Conservation (phyloP, 345 rosid species). For the Pugionium dolabratum region DNA sequence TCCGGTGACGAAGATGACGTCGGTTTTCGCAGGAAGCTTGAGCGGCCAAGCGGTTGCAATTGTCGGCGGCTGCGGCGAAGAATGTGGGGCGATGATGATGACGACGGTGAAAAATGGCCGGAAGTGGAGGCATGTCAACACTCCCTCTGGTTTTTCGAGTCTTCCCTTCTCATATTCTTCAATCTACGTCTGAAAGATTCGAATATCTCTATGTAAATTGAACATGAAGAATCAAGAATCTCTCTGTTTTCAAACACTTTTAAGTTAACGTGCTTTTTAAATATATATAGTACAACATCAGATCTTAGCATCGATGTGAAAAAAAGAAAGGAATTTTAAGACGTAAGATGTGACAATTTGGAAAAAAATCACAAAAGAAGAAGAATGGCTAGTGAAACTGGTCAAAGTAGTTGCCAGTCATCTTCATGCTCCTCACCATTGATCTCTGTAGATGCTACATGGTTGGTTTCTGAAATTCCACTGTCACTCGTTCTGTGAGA, state of each 20-base stretch:
- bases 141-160: conserved; percentile 38
- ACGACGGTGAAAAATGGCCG: conserved; percentile 28
- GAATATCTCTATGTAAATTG: not conserved
- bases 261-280: not conserved
- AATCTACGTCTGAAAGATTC: conserved; percentile 14
- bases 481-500: conserved; percentile 34
- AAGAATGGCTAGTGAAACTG: not conserved
- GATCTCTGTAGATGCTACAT: conserved; percentile 33
- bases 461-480: conserved; percentile 34
- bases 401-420: conserved; percentile 66
- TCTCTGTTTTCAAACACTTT: not conserved
- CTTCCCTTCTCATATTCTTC: conserved; percentile 41
- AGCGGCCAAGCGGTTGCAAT: conserved; percentile 31
- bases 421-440: conserved; percentile 46
- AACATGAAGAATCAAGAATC: not conserved
- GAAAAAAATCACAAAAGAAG: not conserved
- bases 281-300: conserved; percentile 13
- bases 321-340: conserved; percentile 25
- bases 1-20: conserved; percentile 42
- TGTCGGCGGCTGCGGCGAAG: conserved; percentile 42
- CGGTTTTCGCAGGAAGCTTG: conserved; percentile 42
- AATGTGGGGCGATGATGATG: conserved; percentile 35
- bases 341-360: not conserved
- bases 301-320: conserved; percentile 16
- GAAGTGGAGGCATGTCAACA: conserved; percentile 35